phyloP scores from a whole-genome alignment of 805 yeast genomes.

The Candida maris region DNA sequence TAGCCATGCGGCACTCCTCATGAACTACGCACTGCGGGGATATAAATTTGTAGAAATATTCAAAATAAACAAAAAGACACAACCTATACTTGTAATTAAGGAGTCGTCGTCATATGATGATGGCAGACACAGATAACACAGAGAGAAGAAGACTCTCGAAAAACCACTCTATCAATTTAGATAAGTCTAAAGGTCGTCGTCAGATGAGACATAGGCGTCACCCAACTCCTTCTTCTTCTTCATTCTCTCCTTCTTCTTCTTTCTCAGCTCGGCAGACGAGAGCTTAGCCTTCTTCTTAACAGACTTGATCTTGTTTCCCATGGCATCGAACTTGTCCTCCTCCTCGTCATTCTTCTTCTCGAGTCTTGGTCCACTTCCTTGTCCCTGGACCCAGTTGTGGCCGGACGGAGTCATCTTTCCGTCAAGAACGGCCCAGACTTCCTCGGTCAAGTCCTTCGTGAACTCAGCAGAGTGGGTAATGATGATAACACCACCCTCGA shows the following conservation, averaged over 20 bases:
- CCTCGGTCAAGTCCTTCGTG: constrained; percentile 99
- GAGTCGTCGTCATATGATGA: no score
- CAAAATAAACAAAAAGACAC: background rate
- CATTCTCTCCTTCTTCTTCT: constrained; percentile 99
- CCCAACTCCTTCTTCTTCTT: constrained; percentile 99
- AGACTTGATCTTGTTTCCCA: constrained; percentile 99
- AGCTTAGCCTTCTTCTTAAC: constrained; percentile 96
- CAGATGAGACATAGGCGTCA: constrained; percentile 98
- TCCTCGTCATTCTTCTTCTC: constrained; percentile 89
- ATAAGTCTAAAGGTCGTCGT: constrained; percentile 67
- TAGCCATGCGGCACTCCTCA: no score
- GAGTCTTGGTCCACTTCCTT: constrained; percentile 99
- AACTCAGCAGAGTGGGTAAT: constrained; percentile 99
- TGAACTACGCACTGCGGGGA: no score
- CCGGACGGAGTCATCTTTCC: constrained; percentile 99
- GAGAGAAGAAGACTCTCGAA: no score
- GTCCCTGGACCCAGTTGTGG: constrained; percentile 99
- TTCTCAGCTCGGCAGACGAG: constrained; percentile 98
- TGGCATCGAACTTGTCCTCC: constrained; percentile 98
- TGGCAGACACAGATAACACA: no score
- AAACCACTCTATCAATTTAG: no score
- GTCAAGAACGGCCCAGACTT: constrained; percentile 99
- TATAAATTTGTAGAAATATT: background rate
- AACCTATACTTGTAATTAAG: background rate
- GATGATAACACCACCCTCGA: constrained; percentile 99